Evolutionary conservation across 2,329 filamentous ascomycete species (phyloP).

Genomic region (Amylocarpus encephaloides): DNA sequence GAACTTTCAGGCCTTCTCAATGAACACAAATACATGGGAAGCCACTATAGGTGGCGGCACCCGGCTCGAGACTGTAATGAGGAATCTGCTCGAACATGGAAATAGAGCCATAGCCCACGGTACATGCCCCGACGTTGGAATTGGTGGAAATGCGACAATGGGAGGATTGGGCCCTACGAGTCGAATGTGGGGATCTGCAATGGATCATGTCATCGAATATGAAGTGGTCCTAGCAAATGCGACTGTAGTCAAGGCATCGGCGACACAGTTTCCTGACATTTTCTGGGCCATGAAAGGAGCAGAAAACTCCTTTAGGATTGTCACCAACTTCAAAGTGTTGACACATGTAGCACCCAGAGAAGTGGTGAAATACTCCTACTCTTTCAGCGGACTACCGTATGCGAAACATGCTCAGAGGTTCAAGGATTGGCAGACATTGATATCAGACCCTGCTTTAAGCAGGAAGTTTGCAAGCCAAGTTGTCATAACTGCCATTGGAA

Average conservation of each 20-base stretch:
- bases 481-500: conserved; percentile 46
- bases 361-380: conserved; percentile 55
- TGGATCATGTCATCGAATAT: conserved; percentile 43
- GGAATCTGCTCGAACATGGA: conserved; percentile 43
- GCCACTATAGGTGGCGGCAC: conserved; percentile 50
- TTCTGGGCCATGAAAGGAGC: conserved; percentile 33
- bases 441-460: conserved; percentile 48
- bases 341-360: conserved; percentile 50
- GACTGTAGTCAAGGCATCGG: conserved; percentile 23
- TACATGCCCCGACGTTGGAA: conserved; percentile 52
- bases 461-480: conserved; percentile 53
- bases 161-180: conserved; percentile 39
- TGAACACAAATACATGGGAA: conserved; percentile 46
- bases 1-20: conserved; percentile 46
- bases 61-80: conserved; percentile 45
- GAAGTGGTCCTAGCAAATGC: conserved; percentile 39
- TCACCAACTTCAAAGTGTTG: conserved; percentile 30
- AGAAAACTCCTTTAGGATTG: conserved; percentile 33
- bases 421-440: conserved; percentile 51
- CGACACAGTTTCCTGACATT: conserved; percentile 27
- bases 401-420: conserved; percentile 44
- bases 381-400: conserved; percentile 43
- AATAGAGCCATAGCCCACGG: conserved; percentile 54
- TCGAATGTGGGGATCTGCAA: conserved; percentile 43
- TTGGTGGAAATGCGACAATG: conserved; percentile 51